Evolutionary conservation across 108 stramenopile species (phyloP).

Genomic region (Schizochytrium sp.): DNA sequence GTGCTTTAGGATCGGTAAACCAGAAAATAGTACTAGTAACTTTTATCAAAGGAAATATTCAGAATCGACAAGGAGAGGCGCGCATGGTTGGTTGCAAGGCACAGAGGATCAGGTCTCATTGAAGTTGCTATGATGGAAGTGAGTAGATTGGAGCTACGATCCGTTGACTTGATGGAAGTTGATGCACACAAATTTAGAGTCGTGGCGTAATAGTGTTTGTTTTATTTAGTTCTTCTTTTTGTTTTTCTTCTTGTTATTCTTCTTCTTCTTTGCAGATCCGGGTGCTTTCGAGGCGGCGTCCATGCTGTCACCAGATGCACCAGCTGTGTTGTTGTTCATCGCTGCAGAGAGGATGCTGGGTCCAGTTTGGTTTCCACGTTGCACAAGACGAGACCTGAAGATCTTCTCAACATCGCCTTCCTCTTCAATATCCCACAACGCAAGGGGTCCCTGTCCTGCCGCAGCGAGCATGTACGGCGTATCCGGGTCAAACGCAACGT

Average conservation of each 20-base stretch:
- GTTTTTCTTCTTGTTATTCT: constrained; percentile 41
- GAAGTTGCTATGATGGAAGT: too few species aligned
- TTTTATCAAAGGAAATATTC: too few species aligned
- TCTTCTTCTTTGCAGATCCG: not conserved
- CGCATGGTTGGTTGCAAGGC: too few species aligned
- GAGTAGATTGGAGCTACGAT: too few species aligned
- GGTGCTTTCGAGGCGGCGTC: not conserved
- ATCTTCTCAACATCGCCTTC: constrained; percentile 67
- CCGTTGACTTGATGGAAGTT: not conserved
- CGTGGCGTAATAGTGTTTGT: not conserved
- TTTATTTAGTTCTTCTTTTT: constrained; percentile 40
- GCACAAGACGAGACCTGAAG: constrained; percentile 11
- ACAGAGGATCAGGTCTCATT: too few species aligned
- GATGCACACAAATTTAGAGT: not conserved
- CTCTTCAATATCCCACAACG: constrained; percentile 89
- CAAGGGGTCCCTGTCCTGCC: constrained; percentile 90
- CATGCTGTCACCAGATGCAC: constrained; percentile 26
- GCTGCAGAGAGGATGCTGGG: not conserved
- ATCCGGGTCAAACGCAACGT: constrained; percentile 85
- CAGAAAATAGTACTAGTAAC: too few species aligned
- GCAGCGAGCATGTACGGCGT: constrained; percentile 87
- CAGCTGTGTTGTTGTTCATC: not conserved
- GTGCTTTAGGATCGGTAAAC: too few species aligned
- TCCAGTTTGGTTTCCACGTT: not conserved
- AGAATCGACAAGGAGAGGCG: too few species aligned